A percentile compares a stretch with the other conserved stretches of the same genome.
Evolutionary conservation across 345 rosid genomes (phyloP).

Genomic region (Theobroma cacao): DNA sequence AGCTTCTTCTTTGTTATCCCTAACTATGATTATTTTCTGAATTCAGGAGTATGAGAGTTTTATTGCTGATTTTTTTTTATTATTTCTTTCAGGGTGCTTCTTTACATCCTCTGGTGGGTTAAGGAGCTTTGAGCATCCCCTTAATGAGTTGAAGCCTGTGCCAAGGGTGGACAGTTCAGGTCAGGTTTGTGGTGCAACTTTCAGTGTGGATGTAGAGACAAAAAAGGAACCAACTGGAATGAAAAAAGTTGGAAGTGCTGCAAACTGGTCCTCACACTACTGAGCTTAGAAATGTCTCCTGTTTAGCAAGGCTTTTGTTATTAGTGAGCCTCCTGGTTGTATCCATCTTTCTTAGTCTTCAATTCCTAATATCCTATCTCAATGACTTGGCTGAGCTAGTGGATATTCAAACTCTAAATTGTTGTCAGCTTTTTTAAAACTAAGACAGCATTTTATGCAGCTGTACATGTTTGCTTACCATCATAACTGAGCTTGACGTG

Average conservation of each 20-base stretch:
- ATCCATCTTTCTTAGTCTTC: not conserved
- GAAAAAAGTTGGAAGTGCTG: constrained; percentile 93
- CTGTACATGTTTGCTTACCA: constrained; percentile 30
- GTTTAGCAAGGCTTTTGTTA: constrained; percentile 17
- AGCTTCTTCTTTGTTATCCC: not conserved
- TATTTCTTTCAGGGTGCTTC: constrained; percentile 67
- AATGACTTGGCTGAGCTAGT: constrained; percentile 14
- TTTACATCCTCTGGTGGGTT: constrained; percentile 89
- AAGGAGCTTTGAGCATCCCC: constrained; percentile 87
- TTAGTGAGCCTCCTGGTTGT: constrained; percentile 19
- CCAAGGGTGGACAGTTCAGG: constrained; percentile 96
- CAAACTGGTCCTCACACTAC: constrained; percentile 75
- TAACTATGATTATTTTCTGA: not conserved
- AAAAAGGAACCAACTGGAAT: constrained; percentile 70
- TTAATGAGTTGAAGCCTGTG: constrained; percentile 81
- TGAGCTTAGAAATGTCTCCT: constrained; percentile 28
- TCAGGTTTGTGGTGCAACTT: constrained; percentile 68
- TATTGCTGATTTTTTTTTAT: not conserved
- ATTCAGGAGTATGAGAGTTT: not conserved
- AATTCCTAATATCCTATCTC: not conserved
- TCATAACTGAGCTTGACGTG: constrained; percentile 19
- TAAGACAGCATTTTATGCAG: constrained; percentile 16
- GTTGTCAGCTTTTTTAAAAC: not conserved
- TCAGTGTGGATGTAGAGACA: constrained; percentile 71
- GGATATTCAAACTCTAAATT: constrained; percentile 3